Base-by-base conservation (phyloP, 192 early-diverging fungal genomes). In the Podila epigama region DNA sequence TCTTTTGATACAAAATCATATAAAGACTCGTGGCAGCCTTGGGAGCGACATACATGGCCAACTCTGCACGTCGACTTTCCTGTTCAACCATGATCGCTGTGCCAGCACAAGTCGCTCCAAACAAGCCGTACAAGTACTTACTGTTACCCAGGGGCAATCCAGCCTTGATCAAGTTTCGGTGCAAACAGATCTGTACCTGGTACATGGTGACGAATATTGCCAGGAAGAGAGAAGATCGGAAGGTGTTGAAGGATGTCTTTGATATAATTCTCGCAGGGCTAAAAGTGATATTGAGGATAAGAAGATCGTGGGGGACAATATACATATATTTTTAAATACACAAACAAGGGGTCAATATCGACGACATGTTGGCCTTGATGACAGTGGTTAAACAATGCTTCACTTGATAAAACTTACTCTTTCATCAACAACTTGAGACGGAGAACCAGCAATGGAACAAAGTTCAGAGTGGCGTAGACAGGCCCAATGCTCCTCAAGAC, bases 31-130 rank as follows among this genome's bases (percentile, higher is more conserved):
- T 68, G 2, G 90, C 75, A 1, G 90, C 93, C 68, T 92, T 92
- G 2, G 93, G 93, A 7, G 92, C 52, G 5, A 90, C 88, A 79
- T 94, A 93, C 77, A 94, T 84, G 6, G 92, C 91, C 57, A 93
- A 72, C 60, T 94, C 92, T 18, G 83, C 69, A 10, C 93, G 83
- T 53, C 89, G 72, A n/a, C 67, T 70, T 70, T 89, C 92, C 37
- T 93, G 82, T 69, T 94, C 93, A 16, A 92, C 27, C 63, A 94
- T 84, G 56, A 94, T 92, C 11, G 73, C 67, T 2, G 87, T 64
- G 2, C 70, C 55, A 28, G 87, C 61, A 31, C 82, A 84, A 18
- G 86, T 48, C 25, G 89, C 52, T 2, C 90, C 92, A 58, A 86
- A 67, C 7, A 89, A 37, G 66, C 87, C 91, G 62, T 92, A 93